Percentiles rank a stretch among this genome's conserved stretches.
These are phyloP conservation scores for Cucumis cinereus DNA, from an alignment of 306 rosid species.

Conservation along the genomic window DNA sequence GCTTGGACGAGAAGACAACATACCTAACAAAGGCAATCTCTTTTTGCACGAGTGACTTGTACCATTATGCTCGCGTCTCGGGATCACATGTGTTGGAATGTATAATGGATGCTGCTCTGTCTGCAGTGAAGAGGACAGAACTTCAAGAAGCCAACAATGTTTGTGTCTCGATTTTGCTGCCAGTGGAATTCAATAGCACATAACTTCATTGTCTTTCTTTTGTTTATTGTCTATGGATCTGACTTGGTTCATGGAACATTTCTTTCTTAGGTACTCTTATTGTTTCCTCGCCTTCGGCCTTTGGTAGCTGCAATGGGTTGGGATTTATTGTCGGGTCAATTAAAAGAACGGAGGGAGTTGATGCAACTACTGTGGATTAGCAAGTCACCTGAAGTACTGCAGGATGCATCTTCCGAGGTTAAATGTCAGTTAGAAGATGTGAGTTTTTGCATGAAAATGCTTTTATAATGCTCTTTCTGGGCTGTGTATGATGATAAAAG, in stretches of 20 bases:
- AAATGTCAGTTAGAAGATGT: slow-evolving; percentile 80
- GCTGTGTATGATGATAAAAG: slow-evolving; percentile 14
- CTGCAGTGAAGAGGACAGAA: slow-evolving; percentile 78
- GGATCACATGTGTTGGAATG: slow-evolving; percentile 83
- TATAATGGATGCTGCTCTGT: slow-evolving; percentile 70
- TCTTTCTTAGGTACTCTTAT: slow-evolving; percentile 49
- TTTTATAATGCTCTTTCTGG: slow-evolving; percentile 18
- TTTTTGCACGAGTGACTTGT: slow-evolving; percentile 63
- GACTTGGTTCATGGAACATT: slow-evolving; percentile 7
- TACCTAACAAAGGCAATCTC: slow-evolving; percentile 28
- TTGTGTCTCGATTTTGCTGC: slow-evolving; percentile 35
- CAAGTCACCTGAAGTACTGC: slow-evolving; percentile 66
- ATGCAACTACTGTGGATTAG: slow-evolving; percentile 90
- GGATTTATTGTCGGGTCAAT: slow-evolving; percentile 81
- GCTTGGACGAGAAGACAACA: slow-evolving; percentile 21
- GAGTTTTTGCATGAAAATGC: slow-evolving; percentile 9
- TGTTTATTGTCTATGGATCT: slow-evolving; percentile 6
- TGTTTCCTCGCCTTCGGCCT: slow-evolving; percentile 93
- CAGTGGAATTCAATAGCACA: slow-evolving; percentile 13
- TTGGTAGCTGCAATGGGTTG: slow-evolving; percentile 95
- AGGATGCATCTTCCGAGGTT: slow-evolving; percentile 77
- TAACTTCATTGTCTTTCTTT: slow-evolving; percentile 2
- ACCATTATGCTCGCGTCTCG: slow-evolving; percentile 89
- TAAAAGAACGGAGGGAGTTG: slow-evolving; percentile 61
- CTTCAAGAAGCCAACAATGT: slow-evolving; percentile 88